These are phyloP conservation scores for Mucor circinelloides DNA, from an alignment of 371 early-diverging fungal species.

Conservation along the genomic window DNA sequence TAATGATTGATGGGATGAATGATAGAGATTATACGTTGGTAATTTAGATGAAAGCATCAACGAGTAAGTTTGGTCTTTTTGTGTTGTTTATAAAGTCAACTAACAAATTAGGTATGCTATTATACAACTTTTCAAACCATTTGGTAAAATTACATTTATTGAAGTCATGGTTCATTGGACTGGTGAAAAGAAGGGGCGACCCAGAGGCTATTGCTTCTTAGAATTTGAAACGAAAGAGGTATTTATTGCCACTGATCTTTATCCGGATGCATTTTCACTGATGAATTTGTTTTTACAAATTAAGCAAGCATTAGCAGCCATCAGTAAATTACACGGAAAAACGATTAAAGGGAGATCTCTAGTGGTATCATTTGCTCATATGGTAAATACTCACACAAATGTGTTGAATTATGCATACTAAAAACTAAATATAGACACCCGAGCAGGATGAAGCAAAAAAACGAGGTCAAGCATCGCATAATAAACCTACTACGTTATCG, in stretches of 20 bases:
- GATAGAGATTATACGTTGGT: constrained; percentile 61
- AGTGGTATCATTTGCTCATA: constrained; percentile 60
- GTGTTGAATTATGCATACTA: background rate
- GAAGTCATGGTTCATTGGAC: constrained; percentile 65
- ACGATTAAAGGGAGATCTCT: constrained; percentile 53
- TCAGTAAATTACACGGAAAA: constrained; percentile 54
- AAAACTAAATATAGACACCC: constrained; percentile 22
- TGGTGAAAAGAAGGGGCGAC: constrained; percentile 64
- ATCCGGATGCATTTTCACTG: background rate
- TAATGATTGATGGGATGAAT: background rate
- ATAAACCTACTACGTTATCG: constrained; percentile 38
- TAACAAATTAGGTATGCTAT: constrained; percentile 51
- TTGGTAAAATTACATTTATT: constrained; percentile 66
- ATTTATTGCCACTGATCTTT: background rate
- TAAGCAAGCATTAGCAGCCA: constrained; percentile 58
- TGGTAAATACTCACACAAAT: constrained; percentile 37
- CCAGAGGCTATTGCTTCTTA: constrained; percentile 69
- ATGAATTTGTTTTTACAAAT: background rate
- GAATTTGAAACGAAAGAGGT: constrained; percentile 61
- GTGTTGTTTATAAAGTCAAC: background rate
- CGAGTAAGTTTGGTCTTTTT: constrained; percentile 45
- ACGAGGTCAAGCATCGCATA: constrained; percentile 18
- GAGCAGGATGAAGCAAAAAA: constrained; percentile 29
- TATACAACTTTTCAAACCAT: constrained; percentile 67
- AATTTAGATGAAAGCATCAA: constrained; percentile 62